phyloP scores from a whole-genome alignment of 208 protist species.

The Angomonas ambiguus region DNA sequence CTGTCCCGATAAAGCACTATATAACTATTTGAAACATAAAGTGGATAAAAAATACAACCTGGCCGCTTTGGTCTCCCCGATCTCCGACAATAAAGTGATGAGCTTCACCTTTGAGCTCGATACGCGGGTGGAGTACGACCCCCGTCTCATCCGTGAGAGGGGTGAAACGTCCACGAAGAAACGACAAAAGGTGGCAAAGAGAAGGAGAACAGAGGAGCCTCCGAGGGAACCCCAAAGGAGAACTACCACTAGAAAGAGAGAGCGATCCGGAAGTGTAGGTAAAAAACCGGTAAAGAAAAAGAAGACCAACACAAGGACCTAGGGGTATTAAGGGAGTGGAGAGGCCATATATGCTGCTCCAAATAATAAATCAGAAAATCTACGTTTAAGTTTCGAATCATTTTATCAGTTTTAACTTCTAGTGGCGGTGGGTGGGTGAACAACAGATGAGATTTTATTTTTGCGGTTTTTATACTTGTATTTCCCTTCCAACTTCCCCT shows the following conservation, averaged over 20 bases:
- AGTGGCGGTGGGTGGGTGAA: no score
- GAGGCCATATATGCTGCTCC: no score
- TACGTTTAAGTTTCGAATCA: no score
- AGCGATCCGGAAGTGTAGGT: background rate
- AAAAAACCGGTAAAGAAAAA: background rate
- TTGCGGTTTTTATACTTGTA: background rate
- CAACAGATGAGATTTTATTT: no score
- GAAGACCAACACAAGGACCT: no score
- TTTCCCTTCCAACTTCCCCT: background rate
- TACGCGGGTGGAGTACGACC: background rate
- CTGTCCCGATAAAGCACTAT: slow-evolving; percentile 67
- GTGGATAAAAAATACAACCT: background rate
- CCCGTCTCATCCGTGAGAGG: background rate
- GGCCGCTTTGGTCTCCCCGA: background rate
- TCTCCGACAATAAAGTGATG: background rate
- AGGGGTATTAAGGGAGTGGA: no score
- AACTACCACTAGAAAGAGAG: background rate
- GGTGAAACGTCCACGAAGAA: no score
- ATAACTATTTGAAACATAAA: slow-evolving; percentile 10
- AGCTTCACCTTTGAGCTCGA: background rate
- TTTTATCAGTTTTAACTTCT: background rate
- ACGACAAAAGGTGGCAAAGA: background rate
- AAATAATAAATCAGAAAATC: no score
- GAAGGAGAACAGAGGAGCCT: background rate
- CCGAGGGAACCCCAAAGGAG: background rate